Evolutionary conservation across 805 yeast genomes (phyloP), one percentile per base, ranked within the genome.

Genomic region (Lipomyces spencermartinsiae): DNA sequence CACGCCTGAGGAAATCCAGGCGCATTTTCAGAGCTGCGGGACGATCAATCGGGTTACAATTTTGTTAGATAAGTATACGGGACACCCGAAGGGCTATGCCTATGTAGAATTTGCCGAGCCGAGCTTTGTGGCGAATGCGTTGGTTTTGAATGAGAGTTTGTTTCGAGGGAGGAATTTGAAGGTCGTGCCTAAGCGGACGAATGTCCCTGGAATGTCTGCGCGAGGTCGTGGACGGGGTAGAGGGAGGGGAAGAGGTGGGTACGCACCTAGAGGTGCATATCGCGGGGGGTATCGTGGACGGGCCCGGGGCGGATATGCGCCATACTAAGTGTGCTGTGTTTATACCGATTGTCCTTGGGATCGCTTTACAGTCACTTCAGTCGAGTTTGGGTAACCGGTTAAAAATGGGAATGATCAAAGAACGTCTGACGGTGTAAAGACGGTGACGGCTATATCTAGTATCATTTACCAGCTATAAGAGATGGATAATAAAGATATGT

Each of bases 11-110:
- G 97, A 92, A 73, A 82, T 92, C 51, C 94, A 91, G 74, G 84
- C 87, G 68, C 90, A 87, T 74, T 92, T 92, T 78, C 83, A 86
- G 63, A 76, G 84, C 2, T 87, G 87, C 59, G 97, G 97, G 0
- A 83, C 86, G 6, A 90, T 92, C 63, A 88, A 90, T 75, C 84
- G 97, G 73, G 92, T 92, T 43, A 91, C 95, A 2, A 91, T 92
- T 59, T 79, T 89, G 77, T 82, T 85, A 65, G 91, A 92, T 79
- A 89, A 88, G 77, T 78, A 80, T 73, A 87, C 95, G 0, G 96
- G 97, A 6, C 89, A 85, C 70, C 95, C 97, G 57, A 89, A 89
- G 78, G 97, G 97, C 25, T 72, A 68, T 79, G 97, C 97, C 1
- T 92, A 91, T 77, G 84, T 92, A 70, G 97, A 92, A 77, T 92